phyloP scores from a whole-genome alignment of 2,329 filamentous ascomycete species.

The Pseudogymnoascus sp. region DNA sequence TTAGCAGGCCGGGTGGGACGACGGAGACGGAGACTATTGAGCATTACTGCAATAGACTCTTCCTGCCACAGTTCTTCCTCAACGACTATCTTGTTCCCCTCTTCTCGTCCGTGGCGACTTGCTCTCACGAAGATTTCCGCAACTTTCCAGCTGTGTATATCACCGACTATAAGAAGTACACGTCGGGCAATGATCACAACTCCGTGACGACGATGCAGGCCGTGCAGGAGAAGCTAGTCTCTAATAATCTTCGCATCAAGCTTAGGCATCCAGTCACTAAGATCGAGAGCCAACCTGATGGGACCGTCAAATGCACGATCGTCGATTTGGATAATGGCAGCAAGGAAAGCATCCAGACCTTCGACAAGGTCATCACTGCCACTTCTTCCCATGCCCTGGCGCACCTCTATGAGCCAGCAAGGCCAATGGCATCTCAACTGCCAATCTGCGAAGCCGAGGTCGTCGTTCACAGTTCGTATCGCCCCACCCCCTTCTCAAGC shows the following conservation, averaged over 20 bases:
- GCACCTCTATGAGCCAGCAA: not conserved
- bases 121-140: not conserved
- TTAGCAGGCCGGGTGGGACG: not conserved
- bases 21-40: not conserved
- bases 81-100: not conserved
- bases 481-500: no score
- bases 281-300: not conserved
- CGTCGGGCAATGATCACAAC: not conserved
- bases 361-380: not conserved
- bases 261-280: not conserved
- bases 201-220: constrained; percentile 4
- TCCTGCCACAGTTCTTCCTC: not conserved
- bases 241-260: not conserved
- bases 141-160: not conserved
- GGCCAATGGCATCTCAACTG: not conserved
- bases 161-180: not conserved
- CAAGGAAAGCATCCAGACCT: not conserved
- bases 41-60: not conserved
- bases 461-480: not conserved
- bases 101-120: not conserved
- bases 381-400: not conserved
- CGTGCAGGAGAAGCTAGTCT: not conserved
- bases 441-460: constrained; percentile 1
- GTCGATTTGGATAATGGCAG: not conserved
- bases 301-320: not conserved